phyloP scores from a whole-genome alignment of 2,329 filamentous ascomycete species.

The Cladosporium velox region DNA sequence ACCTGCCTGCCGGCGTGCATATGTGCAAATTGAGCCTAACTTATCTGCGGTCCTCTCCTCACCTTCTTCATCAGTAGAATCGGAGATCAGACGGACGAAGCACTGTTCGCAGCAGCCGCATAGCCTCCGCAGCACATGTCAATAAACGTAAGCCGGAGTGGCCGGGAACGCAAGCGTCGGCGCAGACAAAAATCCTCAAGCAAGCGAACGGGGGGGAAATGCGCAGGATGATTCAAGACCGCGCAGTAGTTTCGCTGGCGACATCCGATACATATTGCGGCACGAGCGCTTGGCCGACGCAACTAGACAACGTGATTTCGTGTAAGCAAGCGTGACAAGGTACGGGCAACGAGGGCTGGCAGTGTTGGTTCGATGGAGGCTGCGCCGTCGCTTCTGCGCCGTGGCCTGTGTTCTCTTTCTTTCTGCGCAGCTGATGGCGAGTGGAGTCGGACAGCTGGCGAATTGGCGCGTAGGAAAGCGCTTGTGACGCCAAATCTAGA shows the following conservation, averaged over 20 bases:
- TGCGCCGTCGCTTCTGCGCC: conserved; percentile 12
- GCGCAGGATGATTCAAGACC: conserved; percentile 13
- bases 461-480: conserved; percentile 19
- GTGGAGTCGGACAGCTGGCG: conserved; percentile 15
- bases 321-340: conserved; percentile 4
- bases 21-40: conserved; percentile 4
- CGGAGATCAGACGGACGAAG: conserved; percentile 16
- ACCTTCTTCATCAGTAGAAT: conserved; percentile 5
- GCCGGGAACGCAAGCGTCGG: conserved; percentile 15
- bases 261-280: conserved; percentile 14
- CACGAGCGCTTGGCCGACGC: conserved; percentile 11
- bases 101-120: conserved; percentile 20
- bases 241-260: conserved; percentile 16
- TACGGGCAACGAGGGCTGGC: not conserved
- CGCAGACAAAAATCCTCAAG: not conserved
- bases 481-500: conserved; percentile 17
- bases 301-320: not conserved
- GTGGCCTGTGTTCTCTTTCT: conserved; percentile 2
- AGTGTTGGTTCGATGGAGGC: conserved; percentile 5
- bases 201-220: not conserved
- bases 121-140: conserved; percentile 4
- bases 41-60: conserved; percentile 1
- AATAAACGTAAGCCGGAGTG: conserved; percentile 17
- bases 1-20: not conserved
- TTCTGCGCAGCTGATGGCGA: conserved; percentile 12